Percentiles rank a stretch among this genome's conserved stretches.
These are phyloP conservation scores for Penicillium manginii DNA, from an alignment of 495 filamentous ascomycete species.

Conservation along the genomic window DNA sequence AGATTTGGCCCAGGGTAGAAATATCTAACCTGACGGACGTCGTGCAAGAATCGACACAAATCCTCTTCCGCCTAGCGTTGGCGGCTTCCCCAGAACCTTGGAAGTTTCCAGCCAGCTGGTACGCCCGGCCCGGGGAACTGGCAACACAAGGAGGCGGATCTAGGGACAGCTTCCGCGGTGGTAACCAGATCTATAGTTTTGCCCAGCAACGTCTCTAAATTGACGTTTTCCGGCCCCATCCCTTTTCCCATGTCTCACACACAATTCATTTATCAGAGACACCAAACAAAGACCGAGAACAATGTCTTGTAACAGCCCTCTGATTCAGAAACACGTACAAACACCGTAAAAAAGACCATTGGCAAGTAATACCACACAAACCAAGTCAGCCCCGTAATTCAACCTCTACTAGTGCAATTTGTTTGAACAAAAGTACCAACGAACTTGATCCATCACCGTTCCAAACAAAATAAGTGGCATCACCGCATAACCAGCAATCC, in stretches of 20 bases:
- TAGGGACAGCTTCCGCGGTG: neutral
- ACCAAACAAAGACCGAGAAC: neutral
- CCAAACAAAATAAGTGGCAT: neutral
- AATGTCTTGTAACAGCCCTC: neutral
- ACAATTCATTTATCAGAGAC: neutral
- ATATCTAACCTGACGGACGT: no score
- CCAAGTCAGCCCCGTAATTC: conserved; percentile 1
- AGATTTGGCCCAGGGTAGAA: no score
- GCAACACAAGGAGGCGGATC: conserved; percentile 1
- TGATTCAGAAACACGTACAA: neutral
- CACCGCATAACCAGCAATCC: neutral
- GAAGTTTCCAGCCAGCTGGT: conserved; percentile 2
- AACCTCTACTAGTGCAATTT: neutral
- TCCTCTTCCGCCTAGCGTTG: neutral
- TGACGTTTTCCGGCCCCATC: neutral
- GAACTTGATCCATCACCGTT: neutral
- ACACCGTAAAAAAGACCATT: neutral
- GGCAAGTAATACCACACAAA: neutral
- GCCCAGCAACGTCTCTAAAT: neutral
- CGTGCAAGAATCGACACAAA: no score
- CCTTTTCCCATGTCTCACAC: no score
- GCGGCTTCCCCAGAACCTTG: conserved; percentile 2
- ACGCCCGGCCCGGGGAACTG: conserved; percentile 1
- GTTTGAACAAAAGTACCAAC: neutral
- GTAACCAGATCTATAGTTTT: neutral